phyloP scores from a whole-genome alignment of 768 basidiomycete species.

The Russula foetens region DNA sequence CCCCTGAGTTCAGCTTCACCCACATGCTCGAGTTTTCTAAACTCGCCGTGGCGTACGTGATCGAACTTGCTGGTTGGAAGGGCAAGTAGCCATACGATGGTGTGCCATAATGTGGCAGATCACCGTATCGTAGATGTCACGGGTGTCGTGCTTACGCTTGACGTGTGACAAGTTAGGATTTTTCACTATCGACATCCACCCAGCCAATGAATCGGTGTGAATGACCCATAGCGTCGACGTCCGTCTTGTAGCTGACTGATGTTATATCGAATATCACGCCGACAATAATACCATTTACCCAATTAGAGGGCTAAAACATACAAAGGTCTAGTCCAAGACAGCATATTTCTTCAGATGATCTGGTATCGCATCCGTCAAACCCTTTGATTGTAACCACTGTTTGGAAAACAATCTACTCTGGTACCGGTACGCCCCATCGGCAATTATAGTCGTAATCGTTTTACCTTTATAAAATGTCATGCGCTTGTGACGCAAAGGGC shows the following conservation, averaged over 20 bases:
- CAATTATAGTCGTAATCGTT: constrained; percentile 80
- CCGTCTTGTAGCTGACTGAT: background rate
- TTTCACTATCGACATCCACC: background rate
- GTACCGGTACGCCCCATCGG: constrained; percentile 96
- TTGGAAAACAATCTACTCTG: constrained; percentile 94
- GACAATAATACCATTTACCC: background rate
- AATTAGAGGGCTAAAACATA: background rate
- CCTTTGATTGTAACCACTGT: constrained; percentile 82
- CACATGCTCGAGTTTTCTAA: constrained; percentile 75
- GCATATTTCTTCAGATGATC: constrained; percentile 80
- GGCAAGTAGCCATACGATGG: constrained; percentile 14
- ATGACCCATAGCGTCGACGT: background rate
- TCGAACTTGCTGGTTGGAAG: constrained; percentile 43
- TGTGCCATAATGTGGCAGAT: background rate
- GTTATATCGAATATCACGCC: background rate
- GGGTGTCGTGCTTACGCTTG: too few relatives aligned
- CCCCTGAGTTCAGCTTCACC: constrained; percentile 80
- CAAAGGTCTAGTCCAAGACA: constrained; percentile 52
- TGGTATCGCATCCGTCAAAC: constrained; percentile 70
- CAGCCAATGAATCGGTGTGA: background rate
- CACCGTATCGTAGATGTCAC: background rate
- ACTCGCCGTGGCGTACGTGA: constrained; percentile 42
- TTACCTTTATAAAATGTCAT: constrained; percentile 41
- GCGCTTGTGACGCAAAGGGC: background rate
- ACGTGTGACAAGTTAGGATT: background rate